phyloP scores from a whole-genome alignment of 1,284 basidiomycete genomes.

The Leccinum insigne region DNA sequence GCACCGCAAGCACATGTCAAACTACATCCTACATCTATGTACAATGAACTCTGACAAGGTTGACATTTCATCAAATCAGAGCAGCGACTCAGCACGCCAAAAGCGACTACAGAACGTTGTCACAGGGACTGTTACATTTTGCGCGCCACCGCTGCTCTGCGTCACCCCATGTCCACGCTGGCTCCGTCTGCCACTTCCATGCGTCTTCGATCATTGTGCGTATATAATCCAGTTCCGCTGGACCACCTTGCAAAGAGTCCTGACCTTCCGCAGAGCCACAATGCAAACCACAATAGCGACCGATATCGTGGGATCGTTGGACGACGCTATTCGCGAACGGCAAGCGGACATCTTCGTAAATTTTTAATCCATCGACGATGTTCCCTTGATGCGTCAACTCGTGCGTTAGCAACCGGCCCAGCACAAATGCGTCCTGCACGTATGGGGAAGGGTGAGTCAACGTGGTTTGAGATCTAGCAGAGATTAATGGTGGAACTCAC shows the following conservation, averaged over 20 bases:
- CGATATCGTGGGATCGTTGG: slow-evolving; percentile 4
- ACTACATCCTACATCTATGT: not conserved
- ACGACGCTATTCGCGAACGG: slow-evolving; percentile 24
- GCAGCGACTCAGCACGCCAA: not conserved
- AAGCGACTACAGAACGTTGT: not conserved
- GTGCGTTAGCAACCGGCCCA: slow-evolving; percentile 36
- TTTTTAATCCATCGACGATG: slow-evolving; percentile 25
- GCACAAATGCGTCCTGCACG: slow-evolving; percentile 37
- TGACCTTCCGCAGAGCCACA: not conserved
- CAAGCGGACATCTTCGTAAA: slow-evolving; percentile 35
- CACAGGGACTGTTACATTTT: not conserved
- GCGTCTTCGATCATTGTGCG: slow-evolving; percentile 17
- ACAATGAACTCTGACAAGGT: not conserved
- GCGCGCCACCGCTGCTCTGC: slow-evolving; percentile 15
- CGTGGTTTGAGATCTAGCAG: not conserved
- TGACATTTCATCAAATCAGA: not conserved
- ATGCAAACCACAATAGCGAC: slow-evolving; percentile 6
- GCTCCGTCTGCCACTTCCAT: slow-evolving; percentile 22
- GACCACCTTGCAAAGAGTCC: not conserved
- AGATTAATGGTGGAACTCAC: slow-evolving; percentile 11
- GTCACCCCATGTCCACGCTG: slow-evolving; percentile 13
- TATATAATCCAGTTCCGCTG: slow-evolving; percentile 12
- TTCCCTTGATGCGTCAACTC: slow-evolving; percentile 21
- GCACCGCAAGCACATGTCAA: not conserved
- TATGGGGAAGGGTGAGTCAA: not conserved